These are phyloP conservation scores for Striga asiatica DNA, from an alignment of 257 asterid genomes.

Conservation along the genomic window DNA sequence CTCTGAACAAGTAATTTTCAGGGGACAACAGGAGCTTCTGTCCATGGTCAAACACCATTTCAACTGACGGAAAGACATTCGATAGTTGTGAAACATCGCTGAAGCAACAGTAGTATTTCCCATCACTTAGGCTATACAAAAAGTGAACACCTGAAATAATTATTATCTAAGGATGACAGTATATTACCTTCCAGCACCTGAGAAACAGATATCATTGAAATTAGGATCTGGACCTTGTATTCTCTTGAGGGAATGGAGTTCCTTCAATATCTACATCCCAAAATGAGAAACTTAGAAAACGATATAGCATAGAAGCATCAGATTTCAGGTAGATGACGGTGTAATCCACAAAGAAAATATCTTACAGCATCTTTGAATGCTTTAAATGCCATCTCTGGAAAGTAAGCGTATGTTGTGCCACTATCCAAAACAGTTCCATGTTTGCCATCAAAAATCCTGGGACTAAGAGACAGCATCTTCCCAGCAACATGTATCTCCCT, in stretches of 20 bases:
- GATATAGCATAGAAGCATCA: not conserved
- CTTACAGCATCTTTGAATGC: conserved; percentile 86
- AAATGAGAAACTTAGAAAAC: conserved; percentile 15
- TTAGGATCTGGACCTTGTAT: conserved; percentile 89
- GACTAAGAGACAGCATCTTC: conserved; percentile 57
- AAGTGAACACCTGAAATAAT: no score
- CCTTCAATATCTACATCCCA: conserved; percentile 56
- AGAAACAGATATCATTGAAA: conserved; percentile 85
- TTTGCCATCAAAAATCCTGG: conserved; percentile 68
- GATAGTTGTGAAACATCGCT: conserved; percentile 68
- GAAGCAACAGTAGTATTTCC: conserved; percentile 29
- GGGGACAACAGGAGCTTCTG: conserved; percentile 80
- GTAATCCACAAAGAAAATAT: conserved; percentile 17
- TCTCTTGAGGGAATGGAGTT: conserved; percentile 55
- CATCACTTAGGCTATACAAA: conserved; percentile 15
- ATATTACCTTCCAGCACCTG: conserved; percentile 95
- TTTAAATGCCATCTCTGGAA: conserved; percentile 81
- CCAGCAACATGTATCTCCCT: conserved; percentile 95
- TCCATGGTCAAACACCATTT: conserved; percentile 77
- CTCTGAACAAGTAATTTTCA: conserved; percentile 95
- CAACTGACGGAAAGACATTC: conserved; percentile 68
- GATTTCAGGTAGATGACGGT: conserved; percentile 8
- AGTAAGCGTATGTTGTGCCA: conserved; percentile 96
- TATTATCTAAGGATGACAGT: conserved; percentile 5
- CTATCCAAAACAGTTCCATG: conserved; percentile 94